A percentile compares a stretch with the other conserved stretches of the same genome.
Evolutionary conservation across 345 rosid genomes (phyloP).

Genomic region (Sisymbrium irio): DNA sequence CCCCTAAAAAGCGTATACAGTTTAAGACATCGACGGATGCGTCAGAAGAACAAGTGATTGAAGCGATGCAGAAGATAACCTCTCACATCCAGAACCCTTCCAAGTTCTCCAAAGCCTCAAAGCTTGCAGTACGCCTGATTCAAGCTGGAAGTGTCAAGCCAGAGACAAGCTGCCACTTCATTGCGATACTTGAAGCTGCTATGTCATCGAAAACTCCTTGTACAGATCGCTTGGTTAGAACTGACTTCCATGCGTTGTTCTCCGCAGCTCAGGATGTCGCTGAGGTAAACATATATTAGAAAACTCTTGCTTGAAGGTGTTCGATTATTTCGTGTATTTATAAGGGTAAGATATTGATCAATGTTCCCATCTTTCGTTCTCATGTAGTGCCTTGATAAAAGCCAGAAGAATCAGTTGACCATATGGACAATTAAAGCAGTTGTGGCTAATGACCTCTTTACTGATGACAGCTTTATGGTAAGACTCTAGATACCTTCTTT

Average conservation of each 20-base stretch:
- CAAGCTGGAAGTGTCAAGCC: slow-evolving; percentile 92
- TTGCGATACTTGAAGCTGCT: slow-evolving; percentile 80
- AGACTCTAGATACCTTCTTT: slow-evolving; percentile 9
- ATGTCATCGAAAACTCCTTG: slow-evolving; percentile 70
- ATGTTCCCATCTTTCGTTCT: slow-evolving; percentile 15
- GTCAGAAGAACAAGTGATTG: slow-evolving; percentile 73
- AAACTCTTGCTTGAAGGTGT: neutral
- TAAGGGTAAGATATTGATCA: slow-evolving; percentile 6
- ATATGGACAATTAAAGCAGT: slow-evolving; percentile 76
- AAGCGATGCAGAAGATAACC: slow-evolving; percentile 93
- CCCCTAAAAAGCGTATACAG: slow-evolving; percentile 60
- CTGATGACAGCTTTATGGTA: slow-evolving; percentile 98
- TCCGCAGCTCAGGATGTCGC: slow-evolving; percentile 75
- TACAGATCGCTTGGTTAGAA: slow-evolving; percentile 69
- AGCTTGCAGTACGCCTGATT: slow-evolving; percentile 83
- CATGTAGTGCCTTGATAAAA: slow-evolving; percentile 61
- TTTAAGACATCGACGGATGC: slow-evolving; percentile 91
- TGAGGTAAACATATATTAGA: slow-evolving; percentile 44
- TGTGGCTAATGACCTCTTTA: slow-evolving; percentile 84
- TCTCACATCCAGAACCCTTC: slow-evolving; percentile 74
- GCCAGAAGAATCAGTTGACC: slow-evolving; percentile 66
- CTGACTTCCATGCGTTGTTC: slow-evolving; percentile 79
- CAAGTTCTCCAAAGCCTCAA: slow-evolving; percentile 86
- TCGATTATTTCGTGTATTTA: neutral
- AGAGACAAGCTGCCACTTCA: slow-evolving; percentile 64